Conservation (phyloP, 768 basidiomycete species). For the Leccinum subtestaceum region DNA sequence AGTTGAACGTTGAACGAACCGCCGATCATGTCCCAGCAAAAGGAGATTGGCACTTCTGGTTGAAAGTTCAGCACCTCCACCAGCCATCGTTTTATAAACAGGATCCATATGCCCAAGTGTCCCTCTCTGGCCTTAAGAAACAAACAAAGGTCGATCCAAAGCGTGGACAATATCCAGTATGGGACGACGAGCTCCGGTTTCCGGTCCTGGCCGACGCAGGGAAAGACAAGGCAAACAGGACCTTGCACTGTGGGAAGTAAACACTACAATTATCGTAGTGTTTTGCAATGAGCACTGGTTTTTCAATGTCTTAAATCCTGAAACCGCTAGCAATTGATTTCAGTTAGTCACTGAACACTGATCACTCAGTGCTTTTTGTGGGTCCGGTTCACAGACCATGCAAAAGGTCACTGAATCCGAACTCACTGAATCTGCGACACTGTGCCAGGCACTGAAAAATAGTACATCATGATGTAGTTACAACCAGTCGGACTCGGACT, state of each 20-base stretch:
- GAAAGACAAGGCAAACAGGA: slow-evolving; percentile 45
- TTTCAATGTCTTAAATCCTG: too few relatives aligned
- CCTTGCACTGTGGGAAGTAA: slow-evolving; percentile 32
- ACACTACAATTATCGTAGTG: too few relatives aligned
- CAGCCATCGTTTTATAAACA: slow-evolving; percentile 88
- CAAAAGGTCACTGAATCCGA: too few relatives aligned
- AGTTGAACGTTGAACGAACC: not conserved
- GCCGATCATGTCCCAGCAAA: slow-evolving; percentile 24
- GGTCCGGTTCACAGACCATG: too few relatives aligned
- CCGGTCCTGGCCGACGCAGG: slow-evolving; percentile 60
- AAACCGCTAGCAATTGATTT: too few relatives aligned
- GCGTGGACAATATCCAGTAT: slow-evolving; percentile 91
- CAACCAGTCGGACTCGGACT: too few relatives aligned
- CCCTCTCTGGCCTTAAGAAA: slow-evolving; percentile 58
- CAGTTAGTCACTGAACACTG: too few relatives aligned
- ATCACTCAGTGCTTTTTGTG: too few relatives aligned
- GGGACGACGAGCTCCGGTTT: slow-evolving; percentile 92
- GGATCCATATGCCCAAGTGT: slow-evolving; percentile 75
- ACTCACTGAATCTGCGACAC: too few relatives aligned
- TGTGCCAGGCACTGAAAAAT: too few relatives aligned
- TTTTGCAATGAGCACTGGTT: too few relatives aligned
- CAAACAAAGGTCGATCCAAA: slow-evolving; percentile 73
- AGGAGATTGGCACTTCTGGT: slow-evolving; percentile 61
- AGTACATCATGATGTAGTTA: too few relatives aligned
- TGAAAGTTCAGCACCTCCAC: slow-evolving; percentile 84